Percentiles rank a stretch among this genome's conserved stretches.
Conservation (phyloP, 805 yeast species). For the Wickerhamomyces subpelliculosus region DNA sequence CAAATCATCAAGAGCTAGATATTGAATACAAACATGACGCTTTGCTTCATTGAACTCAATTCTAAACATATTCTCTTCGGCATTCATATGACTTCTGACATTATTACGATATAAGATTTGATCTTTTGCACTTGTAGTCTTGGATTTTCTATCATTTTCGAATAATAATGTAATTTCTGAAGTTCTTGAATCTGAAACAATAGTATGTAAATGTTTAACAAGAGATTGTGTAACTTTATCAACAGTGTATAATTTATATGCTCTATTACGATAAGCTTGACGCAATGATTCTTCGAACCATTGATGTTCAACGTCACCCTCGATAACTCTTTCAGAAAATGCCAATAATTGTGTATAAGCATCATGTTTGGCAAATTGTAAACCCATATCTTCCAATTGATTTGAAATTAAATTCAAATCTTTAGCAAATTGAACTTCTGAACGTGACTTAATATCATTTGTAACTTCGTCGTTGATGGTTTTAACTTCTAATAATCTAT, state of each 20-base stretch:
- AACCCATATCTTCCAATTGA: constrained; percentile 75
- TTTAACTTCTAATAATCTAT: constrained; percentile 75
- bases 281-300: constrained; percentile 94
- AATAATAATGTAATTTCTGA: constrained; percentile 74
- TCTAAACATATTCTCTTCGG: constrained; percentile 91
- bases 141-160: constrained; percentile 68
- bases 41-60: constrained; percentile 56
- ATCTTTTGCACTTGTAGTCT: constrained; percentile 67
- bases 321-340: constrained; percentile 70
- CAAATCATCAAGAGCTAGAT: constrained; percentile 81
- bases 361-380: constrained; percentile 60
- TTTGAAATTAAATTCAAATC: constrained; percentile 78
- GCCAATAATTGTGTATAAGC: constrained; percentile 74
- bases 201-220: constrained; percentile 80
- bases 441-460: constrained; percentile 60
- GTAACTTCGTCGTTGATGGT: constrained; percentile 60
- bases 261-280: constrained; percentile 90
- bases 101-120: constrained; percentile 89
- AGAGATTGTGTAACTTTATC: constrained; percentile 85
- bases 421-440: constrained; percentile 69
- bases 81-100: constrained; percentile 72
- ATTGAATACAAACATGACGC: constrained; percentile 61
- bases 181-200: constrained; percentile 72
- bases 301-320: constrained; percentile 87
- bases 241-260: constrained; percentile 85